Conservation (phyloP, 108 stramenopile genomes). For the Cyclotella atomus region DNA sequence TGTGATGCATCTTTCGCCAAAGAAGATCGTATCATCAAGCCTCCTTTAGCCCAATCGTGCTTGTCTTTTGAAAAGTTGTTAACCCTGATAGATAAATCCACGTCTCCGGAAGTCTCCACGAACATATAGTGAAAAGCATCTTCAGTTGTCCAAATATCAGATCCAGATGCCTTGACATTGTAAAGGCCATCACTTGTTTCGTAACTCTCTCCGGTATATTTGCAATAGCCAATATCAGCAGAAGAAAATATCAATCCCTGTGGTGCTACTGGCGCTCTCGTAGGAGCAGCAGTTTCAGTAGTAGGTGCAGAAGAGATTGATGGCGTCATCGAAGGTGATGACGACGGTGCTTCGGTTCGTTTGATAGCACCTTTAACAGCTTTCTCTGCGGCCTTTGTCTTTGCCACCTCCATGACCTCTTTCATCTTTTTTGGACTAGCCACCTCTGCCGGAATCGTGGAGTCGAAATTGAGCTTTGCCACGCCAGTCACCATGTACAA, state of each 20-base stretch:
- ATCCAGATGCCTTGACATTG: slow-evolving; percentile 24
- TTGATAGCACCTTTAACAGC: slow-evolving; percentile 21
- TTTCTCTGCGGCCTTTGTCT: slow-evolving; percentile 18
- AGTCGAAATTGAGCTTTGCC: slow-evolving; percentile 36
- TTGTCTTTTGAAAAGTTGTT: slow-evolving; percentile 11
- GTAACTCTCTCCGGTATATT: not conserved
- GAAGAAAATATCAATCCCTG: not conserved
- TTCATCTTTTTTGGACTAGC: slow-evolving; percentile 4
- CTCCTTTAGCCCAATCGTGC: slow-evolving; percentile 3
- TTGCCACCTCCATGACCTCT: slow-evolving; percentile 13
- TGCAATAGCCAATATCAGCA: slow-evolving; percentile 12
- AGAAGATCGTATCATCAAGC: slow-evolving; percentile 9
- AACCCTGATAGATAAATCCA: slow-evolving; percentile 26
- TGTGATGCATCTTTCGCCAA: slow-evolving; percentile 11
- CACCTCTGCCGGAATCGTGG: slow-evolving; percentile 8
- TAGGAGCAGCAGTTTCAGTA: not conserved
- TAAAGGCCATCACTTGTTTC: slow-evolving; percentile 12
- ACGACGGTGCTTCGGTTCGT: slow-evolving; percentile 33
- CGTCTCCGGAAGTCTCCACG: slow-evolving; percentile 46
- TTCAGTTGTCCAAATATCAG: slow-evolving; percentile 20
- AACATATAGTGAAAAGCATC: slow-evolving; percentile 49
- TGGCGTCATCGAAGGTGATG: slow-evolving; percentile 25
- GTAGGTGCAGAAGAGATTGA: slow-evolving; percentile 19
- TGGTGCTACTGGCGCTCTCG: not conserved
- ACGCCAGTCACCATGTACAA: slow-evolving; percentile 17